Evolutionary conservation across 441 rosid genomes (phyloP).

Genomic region (Populus hybrid): DNA sequence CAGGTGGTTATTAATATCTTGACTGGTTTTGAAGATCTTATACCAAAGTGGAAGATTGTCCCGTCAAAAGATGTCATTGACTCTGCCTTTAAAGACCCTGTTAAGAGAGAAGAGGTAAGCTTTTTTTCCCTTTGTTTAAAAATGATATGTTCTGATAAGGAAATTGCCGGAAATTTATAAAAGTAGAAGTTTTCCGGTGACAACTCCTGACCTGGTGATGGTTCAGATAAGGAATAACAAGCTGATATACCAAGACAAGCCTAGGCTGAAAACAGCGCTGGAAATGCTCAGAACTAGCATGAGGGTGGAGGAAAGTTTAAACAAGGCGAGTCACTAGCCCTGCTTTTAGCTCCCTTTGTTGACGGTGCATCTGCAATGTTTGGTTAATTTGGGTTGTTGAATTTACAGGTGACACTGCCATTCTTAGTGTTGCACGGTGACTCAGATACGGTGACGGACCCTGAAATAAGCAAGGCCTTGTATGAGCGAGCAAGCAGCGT

Average conservation of each 20-base stretch:
- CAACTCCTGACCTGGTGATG: neutral
- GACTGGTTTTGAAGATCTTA: constrained; percentile 74
- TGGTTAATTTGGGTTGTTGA: neutral
- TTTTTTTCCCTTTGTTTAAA: neutral
- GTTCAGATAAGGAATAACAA: constrained; percentile 82
- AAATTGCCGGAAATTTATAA: neutral
- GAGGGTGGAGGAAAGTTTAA: constrained; percentile 66
- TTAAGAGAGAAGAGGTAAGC: constrained; percentile 70
- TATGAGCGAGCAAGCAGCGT: constrained; percentile 59
- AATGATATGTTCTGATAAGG: neutral
- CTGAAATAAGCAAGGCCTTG: constrained; percentile 91
- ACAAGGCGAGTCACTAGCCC: constrained; percentile 34
- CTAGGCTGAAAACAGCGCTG: constrained; percentile 85
- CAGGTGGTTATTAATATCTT: constrained; percentile 71
- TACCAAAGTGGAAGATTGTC: constrained; percentile 98
- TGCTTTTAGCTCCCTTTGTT: neutral
- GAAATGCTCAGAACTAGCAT: constrained; percentile 95
- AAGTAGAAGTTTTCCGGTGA: neutral
- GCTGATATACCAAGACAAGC: constrained; percentile 94
- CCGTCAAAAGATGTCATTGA: constrained; percentile 90
- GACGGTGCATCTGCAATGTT: neutral
- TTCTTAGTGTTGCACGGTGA: constrained; percentile 90
- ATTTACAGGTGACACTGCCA: constrained; percentile 60
- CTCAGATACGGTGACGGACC: constrained; percentile 88
- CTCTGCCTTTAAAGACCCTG: constrained; percentile 75